These are phyloP conservation scores for Rubroboletus satanas DNA, from an alignment of 768 basidiomycete species.

Conservation along the genomic window DNA sequence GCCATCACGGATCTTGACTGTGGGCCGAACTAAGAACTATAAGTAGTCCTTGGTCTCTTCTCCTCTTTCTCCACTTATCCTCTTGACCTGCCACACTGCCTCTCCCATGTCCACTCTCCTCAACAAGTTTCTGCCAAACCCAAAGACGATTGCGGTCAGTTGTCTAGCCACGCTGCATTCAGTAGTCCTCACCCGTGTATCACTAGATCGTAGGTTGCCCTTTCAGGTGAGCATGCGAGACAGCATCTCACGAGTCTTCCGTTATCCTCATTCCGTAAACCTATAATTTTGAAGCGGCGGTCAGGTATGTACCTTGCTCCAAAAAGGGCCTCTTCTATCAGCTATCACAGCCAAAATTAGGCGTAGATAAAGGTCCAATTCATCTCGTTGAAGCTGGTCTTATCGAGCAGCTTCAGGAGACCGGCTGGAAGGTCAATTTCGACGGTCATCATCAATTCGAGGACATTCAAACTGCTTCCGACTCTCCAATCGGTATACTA, in stretches of 20 bases:
- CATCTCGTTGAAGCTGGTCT: conserved; percentile 87
- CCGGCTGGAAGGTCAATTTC: conserved; percentile 90
- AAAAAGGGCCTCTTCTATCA: conserved; percentile 10
- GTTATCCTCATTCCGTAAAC: conserved; percentile 12
- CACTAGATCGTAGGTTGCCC: conserved; percentile 88
- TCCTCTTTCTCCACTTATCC: neutral
- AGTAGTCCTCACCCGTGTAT: conserved; percentile 7
- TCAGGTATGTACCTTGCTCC: conserved; percentile 23
- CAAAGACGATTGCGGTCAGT: conserved; percentile 78
- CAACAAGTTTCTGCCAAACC: conserved; percentile 41
- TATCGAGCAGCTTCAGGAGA: conserved; percentile 62
- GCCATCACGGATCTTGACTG: neutral
- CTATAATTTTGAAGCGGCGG: conserved; percentile 20
- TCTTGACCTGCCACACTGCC: neutral
- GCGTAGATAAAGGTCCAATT: conserved; percentile 87
- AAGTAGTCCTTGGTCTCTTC: neutral
- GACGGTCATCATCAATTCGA: conserved; percentile 90
- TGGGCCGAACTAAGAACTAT: neutral
- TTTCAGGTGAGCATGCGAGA: conserved; percentile 65
- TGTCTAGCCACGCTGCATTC: neutral
- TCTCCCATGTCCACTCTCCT: conserved; percentile 20
- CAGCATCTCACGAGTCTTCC: neutral
- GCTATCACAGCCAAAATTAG: conserved; percentile 56
- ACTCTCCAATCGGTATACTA: conserved; percentile 78
- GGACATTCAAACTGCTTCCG: conserved; percentile 49